phyloP scores from a whole-genome alignment of 169 alveolate species.

The Eimeria tenella region DNA sequence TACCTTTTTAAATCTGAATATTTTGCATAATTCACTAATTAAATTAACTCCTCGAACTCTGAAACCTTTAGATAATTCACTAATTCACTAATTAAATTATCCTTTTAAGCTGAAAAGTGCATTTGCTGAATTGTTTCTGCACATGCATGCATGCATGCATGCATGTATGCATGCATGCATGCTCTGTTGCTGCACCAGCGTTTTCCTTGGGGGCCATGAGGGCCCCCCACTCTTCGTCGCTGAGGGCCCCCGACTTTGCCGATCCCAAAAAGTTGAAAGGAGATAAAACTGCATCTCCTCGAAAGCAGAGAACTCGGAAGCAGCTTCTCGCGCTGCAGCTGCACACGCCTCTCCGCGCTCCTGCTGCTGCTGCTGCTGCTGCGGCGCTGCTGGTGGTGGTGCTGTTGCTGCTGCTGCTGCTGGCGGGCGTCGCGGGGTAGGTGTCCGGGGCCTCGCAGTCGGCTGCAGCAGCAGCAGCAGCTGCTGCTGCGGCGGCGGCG shows the following conservation, averaged over 20 bases:
- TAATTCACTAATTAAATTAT: no score
- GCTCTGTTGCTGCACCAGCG: not conserved
- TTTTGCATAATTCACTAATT: no score
- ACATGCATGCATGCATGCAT: no score
- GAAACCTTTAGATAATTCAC: no score
- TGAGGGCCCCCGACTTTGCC: not conserved
- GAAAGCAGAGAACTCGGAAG: constrained; percentile 60
- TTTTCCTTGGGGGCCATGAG: not conserved
- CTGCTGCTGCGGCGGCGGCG: not conserved
- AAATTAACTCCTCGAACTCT: no score
- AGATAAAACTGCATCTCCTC: constrained; percentile 69
- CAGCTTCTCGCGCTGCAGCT: not conserved
- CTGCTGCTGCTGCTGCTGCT: constrained; percentile 26
- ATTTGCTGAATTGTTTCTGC: no score
- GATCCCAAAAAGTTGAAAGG: constrained; percentile 28
- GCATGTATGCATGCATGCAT: no score
- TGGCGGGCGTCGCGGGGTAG: not conserved
- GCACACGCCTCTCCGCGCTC: not conserved
- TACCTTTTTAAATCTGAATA: no score
- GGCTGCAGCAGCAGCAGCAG: not conserved
- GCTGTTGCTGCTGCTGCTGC: not conserved
- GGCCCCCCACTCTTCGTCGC: not conserved
- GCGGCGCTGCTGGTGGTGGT: not conserved
- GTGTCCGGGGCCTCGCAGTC: not conserved
- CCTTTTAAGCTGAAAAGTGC: no score